Percentiles rank a stretch among this genome's conserved stretches.
Evolutionary conservation across 768 basidiomycete species (phyloP).

Genomic region (Trametes maxima): DNA sequence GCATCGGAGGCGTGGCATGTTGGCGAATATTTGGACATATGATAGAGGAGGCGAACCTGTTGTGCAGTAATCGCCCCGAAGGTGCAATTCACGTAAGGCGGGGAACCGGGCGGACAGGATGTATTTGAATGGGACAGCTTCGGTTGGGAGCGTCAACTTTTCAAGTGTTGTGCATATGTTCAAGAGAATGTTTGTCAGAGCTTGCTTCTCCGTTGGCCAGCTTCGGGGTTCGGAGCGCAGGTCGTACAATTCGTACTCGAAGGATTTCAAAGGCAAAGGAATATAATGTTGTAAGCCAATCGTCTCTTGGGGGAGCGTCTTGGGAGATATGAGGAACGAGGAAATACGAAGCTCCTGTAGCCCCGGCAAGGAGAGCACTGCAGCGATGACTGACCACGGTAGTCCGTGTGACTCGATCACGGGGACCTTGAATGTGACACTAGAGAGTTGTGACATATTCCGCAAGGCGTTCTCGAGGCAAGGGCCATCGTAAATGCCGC

Average conservation of each 20-base stretch:
- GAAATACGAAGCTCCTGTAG: neutral
- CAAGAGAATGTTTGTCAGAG: neutral
- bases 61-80: neutral
- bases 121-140: neutral
- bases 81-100: neutral
- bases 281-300: too few species aligned
- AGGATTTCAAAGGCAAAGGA: neutral
- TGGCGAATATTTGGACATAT: neutral
- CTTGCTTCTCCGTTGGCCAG: neutral
- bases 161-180: neutral
- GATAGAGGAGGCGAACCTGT: neutral
- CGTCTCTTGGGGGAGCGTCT: neutral
- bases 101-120: neutral
- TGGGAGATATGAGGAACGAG: neutral
- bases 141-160: neutral
- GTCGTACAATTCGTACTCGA: neutral
- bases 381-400: neutral
- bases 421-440: too few species aligned
- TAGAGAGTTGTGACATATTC: too few species aligned
- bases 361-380: neutral
- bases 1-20: neutral
- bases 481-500: too few species aligned
- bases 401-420: too few species aligned
- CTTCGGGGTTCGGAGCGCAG: neutral
- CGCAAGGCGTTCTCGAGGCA: too few species aligned